Evolutionary conservation across 345 rosid species (phyloP).

Genomic region (Hibiscus trionum): DNA sequence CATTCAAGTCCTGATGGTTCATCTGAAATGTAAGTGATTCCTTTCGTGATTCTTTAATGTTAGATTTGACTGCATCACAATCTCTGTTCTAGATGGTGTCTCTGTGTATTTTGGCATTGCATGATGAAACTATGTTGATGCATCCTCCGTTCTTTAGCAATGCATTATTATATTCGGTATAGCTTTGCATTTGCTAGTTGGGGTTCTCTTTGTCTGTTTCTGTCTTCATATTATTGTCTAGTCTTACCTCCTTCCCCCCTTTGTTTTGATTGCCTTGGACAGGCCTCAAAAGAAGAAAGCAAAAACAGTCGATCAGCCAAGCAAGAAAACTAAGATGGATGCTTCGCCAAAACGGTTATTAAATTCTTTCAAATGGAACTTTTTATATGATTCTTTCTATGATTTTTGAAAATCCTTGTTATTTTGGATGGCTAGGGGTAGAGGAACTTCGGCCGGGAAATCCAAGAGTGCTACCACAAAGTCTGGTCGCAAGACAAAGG

Average conservation of each 20-base stretch:
- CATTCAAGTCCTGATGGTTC: conserved; percentile 34
- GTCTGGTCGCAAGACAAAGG: conserved; percentile 19
- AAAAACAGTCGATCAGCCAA: conserved; percentile 35
- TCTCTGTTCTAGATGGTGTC: not conserved
- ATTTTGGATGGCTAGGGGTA: conserved; percentile 33
- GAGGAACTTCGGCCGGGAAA: conserved; percentile 62
- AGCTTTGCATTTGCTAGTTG: not conserved
- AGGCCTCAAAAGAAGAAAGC: conserved; percentile 70
- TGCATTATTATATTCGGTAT: too few relatives aligned
- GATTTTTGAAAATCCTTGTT: conserved; percentile 11
- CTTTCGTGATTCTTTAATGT: conserved; percentile 1
- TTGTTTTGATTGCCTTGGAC: conserved; percentile 5
- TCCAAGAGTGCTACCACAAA: conserved; percentile 27
- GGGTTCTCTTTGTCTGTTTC: not conserved
- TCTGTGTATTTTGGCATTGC: conserved; percentile 5
- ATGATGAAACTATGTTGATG: not conserved
- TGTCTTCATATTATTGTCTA: not conserved
- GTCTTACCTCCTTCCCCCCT: not conserved
- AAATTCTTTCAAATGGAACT: not conserved
- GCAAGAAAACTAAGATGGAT: conserved; percentile 42
- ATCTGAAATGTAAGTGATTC: conserved; percentile 49
- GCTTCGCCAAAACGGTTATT: conserved; percentile 47
- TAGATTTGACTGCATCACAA: not conserved
- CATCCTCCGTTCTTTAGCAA: not conserved
- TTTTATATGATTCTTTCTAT: not conserved